Evolutionary conservation across 2,329 filamentous ascomycete genomes (phyloP), one percentile per base, ranked within the genome.

Genomic region (Trematosphaeria pertusa): DNA sequence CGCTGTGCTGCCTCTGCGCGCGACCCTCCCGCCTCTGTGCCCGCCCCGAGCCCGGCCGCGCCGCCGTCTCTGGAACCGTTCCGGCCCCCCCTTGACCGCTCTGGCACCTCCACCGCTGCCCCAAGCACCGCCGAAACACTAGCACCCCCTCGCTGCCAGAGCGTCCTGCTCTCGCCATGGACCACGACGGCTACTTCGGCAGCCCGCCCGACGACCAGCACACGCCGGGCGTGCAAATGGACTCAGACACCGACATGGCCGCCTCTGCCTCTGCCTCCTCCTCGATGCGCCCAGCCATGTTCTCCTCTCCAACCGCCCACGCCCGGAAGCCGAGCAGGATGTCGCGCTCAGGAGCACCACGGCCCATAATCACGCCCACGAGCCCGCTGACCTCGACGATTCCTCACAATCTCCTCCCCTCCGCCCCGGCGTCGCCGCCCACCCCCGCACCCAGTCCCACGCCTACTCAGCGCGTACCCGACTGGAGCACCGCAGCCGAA

Each of bases 401-500:
- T 51, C 81, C 83, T 24, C 77, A 82, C 52, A 85, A 79, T 58
- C 78, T 85, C n/a, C 76, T 85, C 7, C 82, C 83, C 14, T 86
- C 84, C 5, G 83, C 84, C 43, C 84, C 84, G 15, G 81, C 84
- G 10, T 87, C 84, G 37, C 84, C 84, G 55, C 84, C 84, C 12
- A 87, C 84, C n/a, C 84, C 84, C 9, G 84, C 84, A 20, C 84
- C 84, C 5, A 86, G 82, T 65, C 84, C 84, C 4, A 86, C 83
- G 12, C 84, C 84, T 17, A 82, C 82, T 56, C 81, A 85, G 53
- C 73, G 82, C 54, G 78, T 77, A n/a, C 81, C 81, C 11, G 87
- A 90, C 73, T 92, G 89, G 88, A 89, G 86, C 65, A 84, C 85
- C 52, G 86, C 87, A 15, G 86, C 87, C 32, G 87, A 91, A 50